Evolutionary conservation across 441 rosid genomes (phyloP).

Genomic region (Metrosideros polymorpha): DNA sequence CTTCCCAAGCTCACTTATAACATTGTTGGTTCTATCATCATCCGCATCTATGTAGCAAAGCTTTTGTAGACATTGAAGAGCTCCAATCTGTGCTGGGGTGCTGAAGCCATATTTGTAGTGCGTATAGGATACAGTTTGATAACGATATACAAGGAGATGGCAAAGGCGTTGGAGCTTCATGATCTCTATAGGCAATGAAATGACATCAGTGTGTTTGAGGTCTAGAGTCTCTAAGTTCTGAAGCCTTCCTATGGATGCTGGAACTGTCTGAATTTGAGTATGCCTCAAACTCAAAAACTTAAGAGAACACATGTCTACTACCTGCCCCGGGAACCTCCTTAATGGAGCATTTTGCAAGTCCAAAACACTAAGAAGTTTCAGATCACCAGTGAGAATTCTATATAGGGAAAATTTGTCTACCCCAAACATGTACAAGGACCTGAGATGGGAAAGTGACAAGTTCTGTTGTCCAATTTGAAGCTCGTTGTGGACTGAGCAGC

Average conservation of each 20-base stretch:
- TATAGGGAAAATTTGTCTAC: background rate
- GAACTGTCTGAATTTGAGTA: background rate
- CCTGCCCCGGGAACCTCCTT: background rate
- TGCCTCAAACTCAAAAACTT: background rate
- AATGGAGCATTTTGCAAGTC: constrained; percentile 3
- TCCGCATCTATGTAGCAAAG: background rate
- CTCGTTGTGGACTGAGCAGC: background rate
- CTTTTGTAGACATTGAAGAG: background rate
- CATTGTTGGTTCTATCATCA: background rate
- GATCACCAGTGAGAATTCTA: background rate
- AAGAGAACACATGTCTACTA: background rate
- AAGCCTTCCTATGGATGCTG: background rate
- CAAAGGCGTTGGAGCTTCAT: background rate
- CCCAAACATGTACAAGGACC: background rate
- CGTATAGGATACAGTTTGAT: background rate
- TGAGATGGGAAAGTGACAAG: background rate
- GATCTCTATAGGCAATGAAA: background rate
- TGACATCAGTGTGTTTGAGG: background rate
- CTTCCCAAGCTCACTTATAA: background rate
- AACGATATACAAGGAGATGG: background rate
- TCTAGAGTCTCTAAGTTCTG: constrained; percentile 4
- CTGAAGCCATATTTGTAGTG: background rate
- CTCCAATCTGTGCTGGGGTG: background rate
- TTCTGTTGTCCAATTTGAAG: background rate
- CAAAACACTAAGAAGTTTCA: background rate